Evolutionary conservation across 1,284 basidiomycete genomes (phyloP).

Genomic region (Austroboletus sp.): DNA sequence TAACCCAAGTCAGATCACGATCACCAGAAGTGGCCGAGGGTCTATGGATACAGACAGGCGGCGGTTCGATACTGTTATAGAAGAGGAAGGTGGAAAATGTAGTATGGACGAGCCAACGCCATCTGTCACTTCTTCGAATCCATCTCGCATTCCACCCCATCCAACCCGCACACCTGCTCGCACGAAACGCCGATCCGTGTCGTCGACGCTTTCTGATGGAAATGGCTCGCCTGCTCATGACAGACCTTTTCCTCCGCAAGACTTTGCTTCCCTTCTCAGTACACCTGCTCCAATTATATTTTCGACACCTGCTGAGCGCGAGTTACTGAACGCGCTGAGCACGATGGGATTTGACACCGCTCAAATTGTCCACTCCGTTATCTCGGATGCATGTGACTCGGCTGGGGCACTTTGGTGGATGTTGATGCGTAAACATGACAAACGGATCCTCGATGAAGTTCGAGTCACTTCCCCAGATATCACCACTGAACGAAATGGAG

Average conservation of each 20-base stretch:
- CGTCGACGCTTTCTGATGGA: slow-evolving; percentile 67
- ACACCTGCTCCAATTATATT: slow-evolving; percentile 76
- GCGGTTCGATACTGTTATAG: slow-evolving; percentile 42
- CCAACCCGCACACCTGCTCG: slow-evolving; percentile 83
- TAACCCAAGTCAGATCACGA: slow-evolving; percentile 51
- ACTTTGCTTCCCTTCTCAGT: slow-evolving; percentile 69
- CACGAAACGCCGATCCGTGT: slow-evolving; percentile 90
- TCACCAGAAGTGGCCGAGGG: slow-evolving; percentile 18
- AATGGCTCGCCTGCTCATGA: slow-evolving; percentile 47
- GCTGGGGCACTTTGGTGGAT: slow-evolving; percentile 96
- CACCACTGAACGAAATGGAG: slow-evolving; percentile 27
- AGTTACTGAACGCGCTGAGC: slow-evolving; percentile 71
- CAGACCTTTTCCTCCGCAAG: slow-evolving; percentile 46
- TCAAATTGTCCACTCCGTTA: slow-evolving; percentile 89
- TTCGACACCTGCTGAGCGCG: slow-evolving; percentile 75
- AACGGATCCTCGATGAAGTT: slow-evolving; percentile 41
- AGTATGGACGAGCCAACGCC: slow-evolving; percentile 4
- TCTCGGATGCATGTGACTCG: slow-evolving; percentile 87
- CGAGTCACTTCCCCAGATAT: slow-evolving; percentile 22
- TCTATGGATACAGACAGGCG: slow-evolving; percentile 9
- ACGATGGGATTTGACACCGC: slow-evolving; percentile 85
- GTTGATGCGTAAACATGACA: slow-evolving; percentile 73
- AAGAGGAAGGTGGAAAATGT: slow-evolving; percentile 35
- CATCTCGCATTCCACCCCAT: slow-evolving; percentile 48
- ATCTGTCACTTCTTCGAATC: slow-evolving; percentile 13